A percentile compares a stretch with the other conserved stretches of the same genome.
Evolutionary conservation across 805 yeast genomes (phyloP).

Genomic region (Pichia californica): DNA sequence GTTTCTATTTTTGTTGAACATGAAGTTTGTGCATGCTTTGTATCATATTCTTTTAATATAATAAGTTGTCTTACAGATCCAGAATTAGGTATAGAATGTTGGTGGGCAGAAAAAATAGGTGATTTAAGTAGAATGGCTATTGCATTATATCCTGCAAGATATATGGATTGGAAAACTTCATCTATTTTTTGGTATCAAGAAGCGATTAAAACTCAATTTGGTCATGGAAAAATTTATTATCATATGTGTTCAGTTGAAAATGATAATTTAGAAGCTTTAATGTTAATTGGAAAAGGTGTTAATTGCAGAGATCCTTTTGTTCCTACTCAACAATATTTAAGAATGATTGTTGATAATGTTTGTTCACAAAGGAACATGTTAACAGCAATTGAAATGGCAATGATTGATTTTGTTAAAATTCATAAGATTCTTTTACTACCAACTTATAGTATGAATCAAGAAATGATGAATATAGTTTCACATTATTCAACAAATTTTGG

Average conservation of each 20-base stretch:
- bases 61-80: slow-evolving; percentile 50
- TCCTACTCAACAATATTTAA: slow-evolving; percentile 72
- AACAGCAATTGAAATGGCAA: slow-evolving; percentile 53
- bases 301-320: slow-evolving; percentile 78
- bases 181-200: slow-evolving; percentile 79
- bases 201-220: slow-evolving; percentile 67
- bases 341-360: slow-evolving; percentile 73
- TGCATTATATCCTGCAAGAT: slow-evolving; percentile 71
- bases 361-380: slow-evolving; percentile 57
- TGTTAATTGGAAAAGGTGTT: slow-evolving; percentile 72
- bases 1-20: slow-evolving; percentile 65
- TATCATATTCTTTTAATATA: slow-evolving; percentile 62
- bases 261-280: slow-evolving; percentile 68
- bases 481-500: slow-evolving; percentile 65
- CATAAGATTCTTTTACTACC: slow-evolving; percentile 62
- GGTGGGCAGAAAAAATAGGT: slow-evolving; percentile 85
- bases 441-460: slow-evolving; percentile 48
- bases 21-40: slow-evolving; percentile 70
- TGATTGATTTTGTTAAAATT: slow-evolving; percentile 56
- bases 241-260: slow-evolving; percentile 86
- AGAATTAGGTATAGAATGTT: slow-evolving; percentile 51
- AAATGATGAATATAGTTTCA: slow-evolving; percentile 51
- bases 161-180: slow-evolving; percentile 78
- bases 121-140: slow-evolving; percentile 85
- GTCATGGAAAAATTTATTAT: slow-evolving; percentile 81